phyloP scores from a whole-genome alignment of 768 basidiomycete genomes.

The Bullera alba region DNA sequence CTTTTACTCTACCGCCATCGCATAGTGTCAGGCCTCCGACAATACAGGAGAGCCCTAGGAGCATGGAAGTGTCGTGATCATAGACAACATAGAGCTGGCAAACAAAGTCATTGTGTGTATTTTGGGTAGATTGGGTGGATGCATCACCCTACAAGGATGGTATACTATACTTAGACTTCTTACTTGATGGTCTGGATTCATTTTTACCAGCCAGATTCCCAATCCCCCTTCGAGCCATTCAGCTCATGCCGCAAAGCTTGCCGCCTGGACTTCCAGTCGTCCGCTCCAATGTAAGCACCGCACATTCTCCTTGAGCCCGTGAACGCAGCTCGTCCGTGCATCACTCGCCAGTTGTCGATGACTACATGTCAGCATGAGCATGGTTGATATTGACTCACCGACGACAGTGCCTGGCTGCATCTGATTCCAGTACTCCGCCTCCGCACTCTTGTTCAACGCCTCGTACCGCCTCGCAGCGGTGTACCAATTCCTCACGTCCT shows the following conservation, averaged over 20 bases:
- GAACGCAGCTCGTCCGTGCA: conserved; percentile 91
- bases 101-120: no score
- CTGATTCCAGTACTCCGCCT: conserved; percentile 88
- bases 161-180: no score
- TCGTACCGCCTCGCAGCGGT: conserved; percentile 75
- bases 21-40: no score
- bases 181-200: no score
- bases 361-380: conserved; percentile 49
- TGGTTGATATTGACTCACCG: conserved; percentile 51
- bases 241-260: conserved; percentile 12
- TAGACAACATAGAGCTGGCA: no score
- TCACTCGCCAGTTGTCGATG: conserved; percentile 84
- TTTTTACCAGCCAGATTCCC: background rate
- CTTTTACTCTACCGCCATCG: conserved; percentile 3
- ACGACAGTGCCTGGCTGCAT: conserved; percentile 80
- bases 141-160: no score
- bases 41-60: no score
- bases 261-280: conserved; percentile 80
- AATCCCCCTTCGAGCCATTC: no score
- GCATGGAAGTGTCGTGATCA: no score
- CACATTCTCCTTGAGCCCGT: conserved; percentile 84
- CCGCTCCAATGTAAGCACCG: conserved; percentile 85
- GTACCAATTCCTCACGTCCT: conserved; percentile 76
- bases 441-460: conserved; percentile 61
- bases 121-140: no score